These are phyloP conservation scores for Rhizophora mangle DNA, from an alignment of 345 rosid genomes.

Conservation along the genomic window DNA sequence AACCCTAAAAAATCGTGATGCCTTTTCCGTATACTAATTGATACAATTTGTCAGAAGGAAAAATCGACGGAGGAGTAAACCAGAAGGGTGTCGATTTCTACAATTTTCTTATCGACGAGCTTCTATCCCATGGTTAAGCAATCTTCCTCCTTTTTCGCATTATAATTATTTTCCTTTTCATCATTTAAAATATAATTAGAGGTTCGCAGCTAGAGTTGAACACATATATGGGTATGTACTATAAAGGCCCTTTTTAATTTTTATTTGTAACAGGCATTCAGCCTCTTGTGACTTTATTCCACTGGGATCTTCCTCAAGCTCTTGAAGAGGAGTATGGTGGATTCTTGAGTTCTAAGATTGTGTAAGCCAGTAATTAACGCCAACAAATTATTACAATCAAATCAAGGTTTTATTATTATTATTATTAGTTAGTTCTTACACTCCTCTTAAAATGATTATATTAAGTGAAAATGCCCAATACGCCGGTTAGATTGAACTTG, in stretches of 20 bases:
- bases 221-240: too few species aligned
- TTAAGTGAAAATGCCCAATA: too few species aligned
- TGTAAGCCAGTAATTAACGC: conserved; percentile 21
- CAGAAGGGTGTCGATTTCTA: conserved; percentile 29
- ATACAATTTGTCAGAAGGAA: conserved; percentile 27
- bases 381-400: too few species aligned
- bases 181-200: neutral
- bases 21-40: too few species aligned
- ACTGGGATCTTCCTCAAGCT: conserved; percentile 49
- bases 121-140: conserved; percentile 20
- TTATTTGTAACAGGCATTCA: conserved; percentile 29
- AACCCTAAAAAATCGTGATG: neutral
- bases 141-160: neutral
- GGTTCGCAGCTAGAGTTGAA: too few species aligned
- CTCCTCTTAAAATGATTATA: too few species aligned
- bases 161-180: conserved; percentile 3
- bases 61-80: conserved; percentile 28
- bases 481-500: too few species aligned
- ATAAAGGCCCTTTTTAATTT: too few species aligned
- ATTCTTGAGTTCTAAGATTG: conserved; percentile 32
- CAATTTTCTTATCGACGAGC: conserved; percentile 26
- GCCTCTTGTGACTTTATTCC: conserved; percentile 39
- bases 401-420: too few species aligned
- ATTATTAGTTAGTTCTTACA: too few species aligned
- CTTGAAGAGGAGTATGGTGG: conserved; percentile 53